These are phyloP conservation scores for Cenchrus purpureus DNA, from an alignment of 176 grass and related monocot species.

Conservation along the genomic window DNA sequence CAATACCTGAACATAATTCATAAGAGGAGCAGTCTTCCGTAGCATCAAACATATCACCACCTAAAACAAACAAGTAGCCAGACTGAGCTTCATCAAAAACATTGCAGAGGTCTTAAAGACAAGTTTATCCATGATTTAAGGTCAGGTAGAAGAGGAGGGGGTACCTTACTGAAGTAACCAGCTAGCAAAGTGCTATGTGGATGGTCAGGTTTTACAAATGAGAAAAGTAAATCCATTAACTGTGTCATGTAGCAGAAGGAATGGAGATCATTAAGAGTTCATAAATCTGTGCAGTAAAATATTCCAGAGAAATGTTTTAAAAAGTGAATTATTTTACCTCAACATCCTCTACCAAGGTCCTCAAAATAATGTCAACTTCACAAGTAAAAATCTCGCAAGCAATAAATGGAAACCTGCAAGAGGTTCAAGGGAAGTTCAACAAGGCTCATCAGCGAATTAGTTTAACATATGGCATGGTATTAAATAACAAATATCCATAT, in stretches of 20 bases:
- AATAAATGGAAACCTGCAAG: slow-evolving; percentile 83
- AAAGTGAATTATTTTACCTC: slow-evolving; percentile 53
- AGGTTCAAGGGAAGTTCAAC: slow-evolving; percentile 27
- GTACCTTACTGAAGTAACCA: slow-evolving; percentile 94
- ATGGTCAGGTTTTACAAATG: slow-evolving; percentile 76
- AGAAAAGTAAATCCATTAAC: slow-evolving; percentile 88
- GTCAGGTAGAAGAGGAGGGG: not conserved
- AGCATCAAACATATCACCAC: slow-evolving; percentile 85
- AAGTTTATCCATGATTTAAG: slow-evolving; percentile 27
- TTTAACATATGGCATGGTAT: slow-evolving; percentile 17
- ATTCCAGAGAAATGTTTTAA: slow-evolving; percentile 3
- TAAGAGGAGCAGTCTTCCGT: slow-evolving; percentile 64
- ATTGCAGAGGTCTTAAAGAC: not conserved
- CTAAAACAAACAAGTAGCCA: slow-evolving; percentile 44
- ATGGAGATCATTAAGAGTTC: slow-evolving; percentile 10
- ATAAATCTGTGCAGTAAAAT: slow-evolving; percentile 30
- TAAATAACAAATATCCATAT: slow-evolving; percentile 16
- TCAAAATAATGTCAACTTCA: slow-evolving; percentile 83
- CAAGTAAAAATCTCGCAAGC: slow-evolving; percentile 94
- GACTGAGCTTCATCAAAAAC: not conserved
- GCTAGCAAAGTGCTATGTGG: slow-evolving; percentile 63
- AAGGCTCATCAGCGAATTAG: slow-evolving; percentile 18
- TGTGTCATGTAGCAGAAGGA: slow-evolving; percentile 44
- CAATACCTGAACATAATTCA: slow-evolving; percentile 81
- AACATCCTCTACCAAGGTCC: slow-evolving; percentile 83